Conservation (phyloP, 768 basidiomycete genomes). For the Neoboletus magnificus region DNA sequence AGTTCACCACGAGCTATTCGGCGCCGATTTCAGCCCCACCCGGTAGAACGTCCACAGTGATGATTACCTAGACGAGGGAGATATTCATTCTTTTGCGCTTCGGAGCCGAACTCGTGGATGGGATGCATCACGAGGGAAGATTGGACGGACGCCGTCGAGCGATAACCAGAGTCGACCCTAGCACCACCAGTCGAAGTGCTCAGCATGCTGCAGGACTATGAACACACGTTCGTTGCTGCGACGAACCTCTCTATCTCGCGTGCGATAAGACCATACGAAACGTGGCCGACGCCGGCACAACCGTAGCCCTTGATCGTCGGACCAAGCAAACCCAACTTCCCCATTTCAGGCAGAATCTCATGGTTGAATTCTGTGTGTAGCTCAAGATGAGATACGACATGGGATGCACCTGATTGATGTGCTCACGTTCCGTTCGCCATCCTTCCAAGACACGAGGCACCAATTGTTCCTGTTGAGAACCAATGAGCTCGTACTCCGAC, state of each 20-base stretch:
- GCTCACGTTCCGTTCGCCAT: conserved; percentile 81
- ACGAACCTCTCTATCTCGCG: conserved; percentile 86
- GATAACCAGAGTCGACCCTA: conserved; percentile 95
- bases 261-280: conserved; percentile 92
- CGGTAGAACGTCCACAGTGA: background rate
- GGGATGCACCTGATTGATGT: background rate
- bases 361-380: conserved; percentile 64
- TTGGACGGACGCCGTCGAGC: conserved; percentile 93
- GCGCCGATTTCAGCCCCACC: conserved; percentile 5
- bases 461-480: conserved; percentile 62
- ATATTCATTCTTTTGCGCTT: conserved; percentile 88
- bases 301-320: conserved; percentile 92
- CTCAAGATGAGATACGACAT: background rate
- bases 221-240: background rate
- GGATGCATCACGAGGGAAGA: conserved; percentile 97
- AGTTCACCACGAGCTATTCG: conserved; percentile 74
- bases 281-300: conserved; percentile 87
- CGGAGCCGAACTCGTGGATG: conserved; percentile 83
- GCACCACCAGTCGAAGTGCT: background rate
- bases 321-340: conserved; percentile 83
- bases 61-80: conserved; percentile 73
- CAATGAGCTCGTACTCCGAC: background rate
- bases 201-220: background rate
- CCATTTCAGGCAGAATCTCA: conserved; percentile 85
- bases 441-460: conserved; percentile 85